Evolutionary conservation across 2,329 filamentous ascomycete genomes (phyloP), one percentile per base, ranked within the genome.

Genomic region (Phaeosphaeria sp.): DNA sequence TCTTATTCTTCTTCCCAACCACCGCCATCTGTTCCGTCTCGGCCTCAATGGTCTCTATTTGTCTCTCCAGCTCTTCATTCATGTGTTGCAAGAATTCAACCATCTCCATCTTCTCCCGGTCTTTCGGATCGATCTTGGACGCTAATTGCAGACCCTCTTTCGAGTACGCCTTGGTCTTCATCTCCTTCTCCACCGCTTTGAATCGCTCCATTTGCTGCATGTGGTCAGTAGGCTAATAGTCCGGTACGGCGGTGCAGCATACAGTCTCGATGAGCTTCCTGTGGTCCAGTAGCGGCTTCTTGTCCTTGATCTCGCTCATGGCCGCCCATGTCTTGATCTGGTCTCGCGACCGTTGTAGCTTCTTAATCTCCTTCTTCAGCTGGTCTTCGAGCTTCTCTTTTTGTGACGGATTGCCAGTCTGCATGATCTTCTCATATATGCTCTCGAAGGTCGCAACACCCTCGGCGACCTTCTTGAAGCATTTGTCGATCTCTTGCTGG

Each of bases 261-360:
- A 98, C 94, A 83, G 93, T 97, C 85, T 99, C 95, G 80, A 99
- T 99, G 78, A 96, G 86, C 82, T 93, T 95, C 77, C 95, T 87
- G 79, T 99, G 89, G 74, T 99, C 95, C 74, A 97, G 82, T 76
- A 99, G 81, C 70, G 94, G 94, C 77, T 91, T 91, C 85, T 99
- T 99, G 84, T 99, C 95, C 85, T 99, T 99, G 87, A 99, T 96
- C 77, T 99, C 95, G 83, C 97, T 97, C 80, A 92, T 93, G 56
- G 93, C 91, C 2, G 94, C 93, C 95, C 95, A 99, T 85, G 94
- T 96, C 84, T 99, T 99, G 84, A 99, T 98, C 83, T 98, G 95
- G 79, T 99, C 95, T 74, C 95, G 91, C 79, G 95, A 89, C 72
- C 95, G 87, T 80, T 99, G 95, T 56, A 99, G 88, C 86, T 99